Conservation (phyloP, 768 basidiomycete species). For the Suillus brevipes region DNA sequence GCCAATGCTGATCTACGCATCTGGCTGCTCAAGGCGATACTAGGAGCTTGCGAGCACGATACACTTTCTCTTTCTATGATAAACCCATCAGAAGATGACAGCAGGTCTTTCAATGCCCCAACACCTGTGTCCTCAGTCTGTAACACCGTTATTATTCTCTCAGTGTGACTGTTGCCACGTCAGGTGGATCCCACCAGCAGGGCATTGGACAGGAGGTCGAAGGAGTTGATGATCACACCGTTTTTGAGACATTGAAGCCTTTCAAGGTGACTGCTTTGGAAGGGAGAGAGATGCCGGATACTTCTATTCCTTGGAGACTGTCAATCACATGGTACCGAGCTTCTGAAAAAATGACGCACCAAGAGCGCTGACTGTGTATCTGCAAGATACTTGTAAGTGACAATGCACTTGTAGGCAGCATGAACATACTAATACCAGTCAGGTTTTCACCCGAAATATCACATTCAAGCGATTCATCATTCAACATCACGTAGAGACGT, state of each 20-base stretch:
- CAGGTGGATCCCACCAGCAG: constrained; percentile 68
- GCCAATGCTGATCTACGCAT: not conserved
- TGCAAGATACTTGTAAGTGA: constrained; percentile 11
- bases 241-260: constrained; percentile 67
- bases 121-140: constrained; percentile 82
- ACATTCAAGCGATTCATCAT: constrained; percentile 68
- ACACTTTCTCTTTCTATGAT: constrained; percentile 66
- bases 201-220: constrained; percentile 70
- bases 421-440: constrained; percentile 48
- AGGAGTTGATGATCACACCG: constrained; percentile 62
- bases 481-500: constrained; percentile 56
- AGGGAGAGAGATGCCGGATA: constrained; percentile 54
- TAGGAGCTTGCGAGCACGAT: constrained; percentile 87
- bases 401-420: not conserved
- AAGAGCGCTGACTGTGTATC: constrained; percentile 54
- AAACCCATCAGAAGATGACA: constrained; percentile 44
- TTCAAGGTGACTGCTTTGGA: constrained; percentile 62
- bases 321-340: not conserved
- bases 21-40: constrained; percentile 62
- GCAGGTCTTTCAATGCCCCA: constrained; percentile 57
- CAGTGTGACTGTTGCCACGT: constrained; percentile 73
- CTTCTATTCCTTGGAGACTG: constrained; percentile 48
- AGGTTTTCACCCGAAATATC: constrained; percentile 64
- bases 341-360: constrained; percentile 36
- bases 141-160: constrained; percentile 87